Base-by-base conservation (phyloP, 331 rosid genomes). In the Dryas integrifolia region DNA sequence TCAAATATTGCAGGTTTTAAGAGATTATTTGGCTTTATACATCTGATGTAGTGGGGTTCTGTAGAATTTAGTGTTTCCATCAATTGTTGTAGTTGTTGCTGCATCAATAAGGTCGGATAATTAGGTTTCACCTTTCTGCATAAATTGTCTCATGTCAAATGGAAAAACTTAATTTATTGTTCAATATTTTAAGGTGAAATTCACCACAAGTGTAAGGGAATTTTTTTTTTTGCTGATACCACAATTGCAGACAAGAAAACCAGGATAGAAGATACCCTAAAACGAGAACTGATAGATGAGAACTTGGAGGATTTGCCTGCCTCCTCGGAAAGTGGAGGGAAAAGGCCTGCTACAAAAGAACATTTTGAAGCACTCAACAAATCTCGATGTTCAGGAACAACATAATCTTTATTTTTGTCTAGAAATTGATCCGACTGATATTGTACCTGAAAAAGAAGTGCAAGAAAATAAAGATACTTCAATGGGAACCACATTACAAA, bases 371-470 rank as follows among this genome's bases (percentile, higher is more conserved):
- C 70, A 82, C 88, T 86, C 73, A 93, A 83, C 88, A 93, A 82
- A 71, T 89, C 92, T 89, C 88, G 97, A 83, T 93, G 98, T 81
- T 94, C 95, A 50, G 92, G 84, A 76, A 91, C 97, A 70, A 89
- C 88, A 77, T 94, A 91, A 80, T 89, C 95, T 84, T 94, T 91
- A 86, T 94, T 94, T 82, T 91, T 91, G 88, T 93, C 98, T 50
- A 93, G 52, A 85, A 93, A 91, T 10, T 51, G 97, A 76, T 93
- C 93, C 49, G 98, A 86, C 76, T 91, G 97, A 82, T 90, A 93
- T 68, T 82, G 88, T 72, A 91, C 98, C 98, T 93, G 88, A 73
- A 86, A 83, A 82, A 83, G 58, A 59, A 76, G 76, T 49, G 69
- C 65, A 72, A 44, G 38, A 70, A 47, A 38, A 47, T 3, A 72